Evolutionary conservation across 2,329 filamentous ascomycete genomes (phyloP).

Genomic region (Calonectria montana): DNA sequence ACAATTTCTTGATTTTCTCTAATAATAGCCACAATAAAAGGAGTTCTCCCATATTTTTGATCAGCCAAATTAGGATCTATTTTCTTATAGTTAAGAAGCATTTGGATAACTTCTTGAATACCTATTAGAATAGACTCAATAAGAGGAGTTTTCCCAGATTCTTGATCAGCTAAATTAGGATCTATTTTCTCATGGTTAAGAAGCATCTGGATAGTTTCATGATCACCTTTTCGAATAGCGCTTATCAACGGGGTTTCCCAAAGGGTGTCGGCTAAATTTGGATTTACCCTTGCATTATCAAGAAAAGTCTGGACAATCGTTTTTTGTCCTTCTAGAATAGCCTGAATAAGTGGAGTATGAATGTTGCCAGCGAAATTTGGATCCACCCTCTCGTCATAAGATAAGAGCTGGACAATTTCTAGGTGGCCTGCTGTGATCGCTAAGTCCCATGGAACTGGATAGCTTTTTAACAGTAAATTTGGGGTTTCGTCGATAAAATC

Average conservation of each 20-base stretch:
- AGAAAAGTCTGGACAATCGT: too few species aligned
- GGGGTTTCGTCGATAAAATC: not conserved
- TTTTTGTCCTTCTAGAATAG: too few species aligned
- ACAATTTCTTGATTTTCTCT: not conserved
- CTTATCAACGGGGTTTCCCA: not conserved
- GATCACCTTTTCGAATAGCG: not conserved
- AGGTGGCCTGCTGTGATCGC: too few species aligned
- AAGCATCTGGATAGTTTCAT: not conserved
- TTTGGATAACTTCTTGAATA: not conserved
- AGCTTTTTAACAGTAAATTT: not conserved
- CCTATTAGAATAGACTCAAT: too few species aligned
- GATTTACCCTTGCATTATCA: not conserved
- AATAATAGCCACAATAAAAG: not conserved
- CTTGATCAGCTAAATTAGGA: not conserved
- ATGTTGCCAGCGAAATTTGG: too few species aligned
- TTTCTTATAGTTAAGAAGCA: not conserved
- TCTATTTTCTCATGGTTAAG: not conserved
- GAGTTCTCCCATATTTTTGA: not conserved
- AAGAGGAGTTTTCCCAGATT: not conserved
- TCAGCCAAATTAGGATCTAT: not conserved
- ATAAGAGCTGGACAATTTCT: too few species aligned
- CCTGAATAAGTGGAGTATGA: too few species aligned
- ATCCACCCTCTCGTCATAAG: too few species aligned
- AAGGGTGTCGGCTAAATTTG: not conserved
- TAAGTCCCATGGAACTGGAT: too few species aligned